A percentile compares a stretch with the other conserved stretches of the same genome.
Evolutionary conservation across 1,284 basidiomycete species (phyloP).

Genomic region (Paramarasmius palmivorus): DNA sequence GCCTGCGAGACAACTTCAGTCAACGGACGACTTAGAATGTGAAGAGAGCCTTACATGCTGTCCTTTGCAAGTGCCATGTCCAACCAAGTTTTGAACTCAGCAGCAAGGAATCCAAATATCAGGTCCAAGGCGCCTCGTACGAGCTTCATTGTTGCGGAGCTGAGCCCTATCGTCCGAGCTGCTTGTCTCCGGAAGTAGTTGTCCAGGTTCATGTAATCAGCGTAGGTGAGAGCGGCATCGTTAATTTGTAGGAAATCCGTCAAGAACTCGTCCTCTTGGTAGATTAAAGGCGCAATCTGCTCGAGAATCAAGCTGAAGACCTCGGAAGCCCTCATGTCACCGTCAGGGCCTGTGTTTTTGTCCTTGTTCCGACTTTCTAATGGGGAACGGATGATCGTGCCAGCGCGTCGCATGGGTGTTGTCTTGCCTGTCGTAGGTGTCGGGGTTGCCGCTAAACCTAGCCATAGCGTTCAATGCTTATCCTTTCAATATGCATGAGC

Average conservation of each 20-base stretch:
- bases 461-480: slow-evolving; percentile 4
- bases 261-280: slow-evolving; percentile 87
- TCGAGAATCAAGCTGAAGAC: slow-evolving; percentile 77
- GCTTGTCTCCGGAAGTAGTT: slow-evolving; percentile 94
- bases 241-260: slow-evolving; percentile 91
- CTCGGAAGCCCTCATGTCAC: slow-evolving; percentile 71
- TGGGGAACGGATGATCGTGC: slow-evolving; percentile 74
- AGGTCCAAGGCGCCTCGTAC: slow-evolving; percentile 89
- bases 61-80: slow-evolving; percentile 80
- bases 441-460: slow-evolving; percentile 52
- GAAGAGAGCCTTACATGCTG: slow-evolving; percentile 59
- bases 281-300: slow-evolving; percentile 76
- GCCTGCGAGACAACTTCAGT: slow-evolving; percentile 45
- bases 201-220: slow-evolving; percentile 94
- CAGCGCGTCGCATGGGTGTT: slow-evolving; percentile 70
- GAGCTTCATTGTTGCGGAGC: slow-evolving; percentile 74
- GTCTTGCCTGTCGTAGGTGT: slow-evolving; percentile 44
- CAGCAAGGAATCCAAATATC: slow-evolving; percentile 91
- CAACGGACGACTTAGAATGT: not conserved
- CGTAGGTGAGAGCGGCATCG: slow-evolving; percentile 88
- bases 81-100: slow-evolving; percentile 84
- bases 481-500: slow-evolving; percentile 1
- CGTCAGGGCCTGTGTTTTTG: slow-evolving; percentile 57
- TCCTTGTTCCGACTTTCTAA: slow-evolving; percentile 61
- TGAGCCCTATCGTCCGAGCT: slow-evolving; percentile 67